Conservation (phyloP, 257 asterid species). For the Solanum sitiens region DNA sequence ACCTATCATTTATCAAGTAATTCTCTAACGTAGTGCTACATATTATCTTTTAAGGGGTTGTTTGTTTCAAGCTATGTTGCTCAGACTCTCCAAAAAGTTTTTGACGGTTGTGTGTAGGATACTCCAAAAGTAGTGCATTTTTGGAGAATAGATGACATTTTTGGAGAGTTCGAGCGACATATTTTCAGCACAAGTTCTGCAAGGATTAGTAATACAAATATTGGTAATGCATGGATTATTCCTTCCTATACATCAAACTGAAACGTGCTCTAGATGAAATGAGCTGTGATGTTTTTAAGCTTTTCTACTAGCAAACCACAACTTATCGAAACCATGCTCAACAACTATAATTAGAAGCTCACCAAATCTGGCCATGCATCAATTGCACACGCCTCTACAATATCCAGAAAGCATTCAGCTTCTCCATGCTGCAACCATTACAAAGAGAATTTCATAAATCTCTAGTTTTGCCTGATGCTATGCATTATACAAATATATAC, state of each 20-base stretch:
- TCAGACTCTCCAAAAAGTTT: neutral
- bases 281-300: neutral
- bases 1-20: neutral
- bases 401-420: conserved; percentile 66
- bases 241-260: neutral
- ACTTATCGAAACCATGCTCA: no score
- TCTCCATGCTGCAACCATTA: conserved; percentile 60
- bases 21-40: neutral
- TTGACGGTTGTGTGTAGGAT: neutral
- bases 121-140: neutral
- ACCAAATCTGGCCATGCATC: conserved; percentile 91
- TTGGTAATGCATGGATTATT: neutral
- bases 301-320: neutral
- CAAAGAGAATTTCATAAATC: neutral
- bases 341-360: conserved; percentile 13
- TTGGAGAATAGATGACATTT: neutral
- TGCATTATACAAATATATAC: no score
- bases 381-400: conserved; percentile 89
- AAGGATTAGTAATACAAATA: neutral
- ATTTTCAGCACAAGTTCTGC: neutral
- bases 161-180: neutral
- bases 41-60: neutral
- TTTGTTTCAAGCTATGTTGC: neutral
- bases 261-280: neutral
- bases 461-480: neutral